Base-by-base conservation (phyloP, 257 asterid species). In the Prunella vulgaris region DNA sequence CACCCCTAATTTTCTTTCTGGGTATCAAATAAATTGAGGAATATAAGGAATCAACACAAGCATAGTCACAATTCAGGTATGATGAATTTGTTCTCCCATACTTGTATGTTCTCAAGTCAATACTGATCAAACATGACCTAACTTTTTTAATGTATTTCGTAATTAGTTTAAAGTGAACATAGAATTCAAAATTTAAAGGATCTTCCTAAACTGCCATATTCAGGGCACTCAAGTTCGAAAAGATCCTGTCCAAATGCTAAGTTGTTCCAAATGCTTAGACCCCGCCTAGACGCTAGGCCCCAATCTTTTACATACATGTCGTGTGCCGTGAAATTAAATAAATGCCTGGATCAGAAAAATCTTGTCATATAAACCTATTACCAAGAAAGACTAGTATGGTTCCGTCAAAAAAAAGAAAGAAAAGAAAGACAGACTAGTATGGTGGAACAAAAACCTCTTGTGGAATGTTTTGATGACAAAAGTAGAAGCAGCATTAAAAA, bases 21-120 rank as follows among this genome's bases (percentile, higher is more conserved):
- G 57, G 64, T 24, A 64, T 9, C 3, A 21, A 66, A 58, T 42
- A 17, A 70, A 22, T 27, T 22, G 13, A 69, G 20, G 51, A 25
- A 49, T 52, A 32, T 40, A 68, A 51, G 32, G 37, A 70, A 75
- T 17, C 70, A 60, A 49, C 51, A 60, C 28, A 38, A 5, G 25
- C 5, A 33, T 27, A 22, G 37, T 28, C 20, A 46, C 14, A 27
- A 77, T 32, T 44, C 63, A 49, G 57, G 63, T 66, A 69, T 40
- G 59, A 68, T 52, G 73, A 64, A 65, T 35, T 63, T 62, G 63
- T 69, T 72, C 60, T 30, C 60, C 17, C 24, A 57, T 46, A 68
- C 44, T 40, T 35, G 25, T 17, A 7, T 28, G 44, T 62, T n/a
- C n/a, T n/a, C n/a, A n/a, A n/a, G n/a, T n/a, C n/a, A n/a, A n/a